phyloP scores from a whole-genome alignment of 768 basidiomycete species.

The Russula brevipes region DNA sequence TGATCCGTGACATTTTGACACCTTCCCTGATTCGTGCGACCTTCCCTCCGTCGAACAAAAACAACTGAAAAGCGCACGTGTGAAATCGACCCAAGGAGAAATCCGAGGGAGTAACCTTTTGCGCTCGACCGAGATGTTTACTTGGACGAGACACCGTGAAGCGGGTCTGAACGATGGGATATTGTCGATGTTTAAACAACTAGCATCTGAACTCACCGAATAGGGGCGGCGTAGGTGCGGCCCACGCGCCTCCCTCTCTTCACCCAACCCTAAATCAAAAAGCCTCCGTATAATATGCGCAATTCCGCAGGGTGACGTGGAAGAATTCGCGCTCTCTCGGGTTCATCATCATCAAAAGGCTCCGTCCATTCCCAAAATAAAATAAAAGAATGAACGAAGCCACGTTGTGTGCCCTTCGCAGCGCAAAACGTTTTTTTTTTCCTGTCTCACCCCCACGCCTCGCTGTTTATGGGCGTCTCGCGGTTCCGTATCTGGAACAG shows the following conservation, averaged over 20 bases:
- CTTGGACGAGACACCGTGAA: background rate
- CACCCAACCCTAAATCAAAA: background rate
- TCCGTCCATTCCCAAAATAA: background rate
- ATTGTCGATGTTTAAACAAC: background rate
- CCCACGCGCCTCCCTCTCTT: background rate
- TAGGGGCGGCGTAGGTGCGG: slow-evolving; percentile 10
- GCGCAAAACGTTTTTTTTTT: background rate
- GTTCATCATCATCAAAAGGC: background rate
- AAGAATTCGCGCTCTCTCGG: background rate
- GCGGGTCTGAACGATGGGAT: background rate
- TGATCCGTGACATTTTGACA: background rate
- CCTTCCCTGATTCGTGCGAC: background rate
- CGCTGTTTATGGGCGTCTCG: background rate
- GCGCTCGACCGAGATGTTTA: background rate
- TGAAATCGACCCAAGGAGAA: background rate
- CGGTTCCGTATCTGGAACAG: slow-evolving; percentile 15
- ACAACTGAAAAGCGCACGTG: background rate
- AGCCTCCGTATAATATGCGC: slow-evolving; percentile 13
- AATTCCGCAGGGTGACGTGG: background rate
- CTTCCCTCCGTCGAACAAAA: background rate
- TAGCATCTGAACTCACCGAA: background rate
- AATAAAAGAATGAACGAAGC: background rate
- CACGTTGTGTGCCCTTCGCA: background rate
- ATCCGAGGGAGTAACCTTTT: background rate
- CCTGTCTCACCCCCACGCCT: background rate